Percentiles rank a stretch among this genome's conserved stretches.
Conservation (phyloP, 768 basidiomycete species). For the Suillus brevipes region DNA sequence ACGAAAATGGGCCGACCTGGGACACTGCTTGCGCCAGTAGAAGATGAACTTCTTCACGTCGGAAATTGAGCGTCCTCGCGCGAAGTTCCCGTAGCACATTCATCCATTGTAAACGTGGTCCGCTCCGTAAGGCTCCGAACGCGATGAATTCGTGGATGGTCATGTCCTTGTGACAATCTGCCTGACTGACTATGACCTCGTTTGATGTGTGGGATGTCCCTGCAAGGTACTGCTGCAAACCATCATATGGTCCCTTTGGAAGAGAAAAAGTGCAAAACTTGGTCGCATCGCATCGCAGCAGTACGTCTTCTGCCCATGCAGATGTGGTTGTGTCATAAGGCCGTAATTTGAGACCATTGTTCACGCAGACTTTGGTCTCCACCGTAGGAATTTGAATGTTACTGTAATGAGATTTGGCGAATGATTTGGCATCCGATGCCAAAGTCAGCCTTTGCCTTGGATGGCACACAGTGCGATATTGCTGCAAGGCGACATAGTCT, state of each 20-base stretch:
- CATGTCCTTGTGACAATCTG: slow-evolving; percentile 40
- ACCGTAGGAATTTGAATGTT: slow-evolving; percentile 16
- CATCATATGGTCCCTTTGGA: slow-evolving; percentile 32
- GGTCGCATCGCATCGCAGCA: neutral
- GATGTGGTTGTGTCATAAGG: slow-evolving; percentile 29
- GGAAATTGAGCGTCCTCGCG: slow-evolving; percentile 39
- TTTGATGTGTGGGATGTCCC: slow-evolving; percentile 44
- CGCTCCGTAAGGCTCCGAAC: slow-evolving; percentile 47
- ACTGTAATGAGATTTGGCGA: slow-evolving; percentile 19
- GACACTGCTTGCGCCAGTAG: slow-evolving; percentile 45
- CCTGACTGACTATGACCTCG: slow-evolving; percentile 42
- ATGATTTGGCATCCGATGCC: slow-evolving; percentile 25
- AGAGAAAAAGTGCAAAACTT: slow-evolving; percentile 36
- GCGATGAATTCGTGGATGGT: slow-evolving; percentile 46
- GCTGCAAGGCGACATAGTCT: slow-evolving; percentile 13
- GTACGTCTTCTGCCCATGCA: slow-evolving; percentile 19
- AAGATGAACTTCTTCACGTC: slow-evolving; percentile 39
- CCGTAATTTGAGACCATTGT: slow-evolving; percentile 34
- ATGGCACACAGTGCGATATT: slow-evolving; percentile 19
- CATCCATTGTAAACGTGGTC: slow-evolving; percentile 47
- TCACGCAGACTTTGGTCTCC: slow-evolving; percentile 24
- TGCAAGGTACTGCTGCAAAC: slow-evolving; percentile 37
- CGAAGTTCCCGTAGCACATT: slow-evolving; percentile 50
- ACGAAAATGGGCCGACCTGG: slow-evolving; percentile 39
- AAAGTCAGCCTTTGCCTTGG: slow-evolving; percentile 23